Base-by-base conservation (phyloP, 179 eudicot genomes). In the Silene coronaria region DNA sequence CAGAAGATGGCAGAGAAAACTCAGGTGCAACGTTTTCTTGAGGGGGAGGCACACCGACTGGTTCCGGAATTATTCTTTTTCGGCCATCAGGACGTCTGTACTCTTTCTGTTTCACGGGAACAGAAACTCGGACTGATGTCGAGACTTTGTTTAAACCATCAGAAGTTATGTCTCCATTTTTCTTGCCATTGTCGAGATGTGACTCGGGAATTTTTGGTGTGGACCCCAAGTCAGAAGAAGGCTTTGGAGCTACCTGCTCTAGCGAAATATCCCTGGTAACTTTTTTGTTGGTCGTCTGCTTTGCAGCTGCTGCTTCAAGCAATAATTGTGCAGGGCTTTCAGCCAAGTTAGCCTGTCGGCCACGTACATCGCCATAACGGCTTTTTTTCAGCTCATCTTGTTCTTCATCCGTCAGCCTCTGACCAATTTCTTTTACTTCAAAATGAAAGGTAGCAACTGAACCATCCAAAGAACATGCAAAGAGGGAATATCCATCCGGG, bases 401-500 rank as follows among this genome's bases (percentile, higher is more conserved):
- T 74, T 95, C 99, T 22, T 86, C 80, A 57, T 95, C 96, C 23
- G 82, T 84, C 72, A 95, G 84, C 86, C 86, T 88, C 72, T 88
- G 87, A 38, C 99, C 99, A 71, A 95, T 83, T 84, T 95, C 99
- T 78, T 84, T 95, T 63, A 74, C 89, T 72, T 93, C 99, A 82
- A 95, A 95, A 80, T 87, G 93, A 73, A 95, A 95, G 73, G 96
- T 88, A 55, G 97, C 93, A 72, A 93, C 89, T 10, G 97, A 86
- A 53, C 99, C 99, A 80, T 95, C 97, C 87, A 95, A 87, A 66
- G 99, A 95, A 73, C 99, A 91, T 42, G 97, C 99, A 84, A 95
- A 93, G 27, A 95, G 84, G 14, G 99, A 88, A 83, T 92, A 95
- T n/a, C 99, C 97, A 79, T 95, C 99, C 82, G 99, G 99, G 79